A percentile compares a stretch with the other conserved stretches of the same genome.
phyloP scores from a whole-genome alignment of 768 basidiomycete species.

The Tulasnella sp. region DNA sequence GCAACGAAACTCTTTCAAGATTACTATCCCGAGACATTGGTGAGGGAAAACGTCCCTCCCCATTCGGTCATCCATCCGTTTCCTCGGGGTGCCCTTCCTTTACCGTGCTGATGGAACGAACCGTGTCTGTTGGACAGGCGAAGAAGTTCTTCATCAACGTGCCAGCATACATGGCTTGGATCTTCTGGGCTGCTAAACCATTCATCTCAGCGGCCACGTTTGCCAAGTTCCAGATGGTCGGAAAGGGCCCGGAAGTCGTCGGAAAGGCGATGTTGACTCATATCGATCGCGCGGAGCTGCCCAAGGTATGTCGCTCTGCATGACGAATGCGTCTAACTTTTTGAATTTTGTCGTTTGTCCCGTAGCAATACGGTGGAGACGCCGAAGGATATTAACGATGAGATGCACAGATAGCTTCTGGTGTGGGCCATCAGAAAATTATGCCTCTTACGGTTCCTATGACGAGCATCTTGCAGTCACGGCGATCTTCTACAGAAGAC shows the following conservation, averaged over 20 bases:
- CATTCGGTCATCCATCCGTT: too few species aligned
- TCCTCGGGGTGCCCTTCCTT: conserved; percentile 20
- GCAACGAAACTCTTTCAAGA: conserved; percentile 63
- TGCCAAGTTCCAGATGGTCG: conserved; percentile 72
- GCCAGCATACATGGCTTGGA: conserved; percentile 63
- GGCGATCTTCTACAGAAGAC: too few species aligned
- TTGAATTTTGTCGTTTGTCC: too few species aligned
- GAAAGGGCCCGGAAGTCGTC: conserved; percentile 48
- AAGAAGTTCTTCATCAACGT: conserved; percentile 78
- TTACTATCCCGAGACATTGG: conserved; percentile 46
- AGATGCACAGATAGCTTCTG: too few species aligned
- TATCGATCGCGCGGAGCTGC: conserved; percentile 49
- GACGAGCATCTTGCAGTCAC: too few species aligned
- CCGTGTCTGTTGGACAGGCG: conserved; percentile 36
- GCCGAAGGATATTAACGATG: conserved; percentile 40
- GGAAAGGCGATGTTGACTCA: conserved; percentile 47
- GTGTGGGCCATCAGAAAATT: too few species aligned
- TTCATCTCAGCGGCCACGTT: conserved; percentile 61
- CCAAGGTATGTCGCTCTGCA: too few species aligned
- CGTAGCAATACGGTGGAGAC: conserved; percentile 54
- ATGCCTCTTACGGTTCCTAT: too few species aligned
- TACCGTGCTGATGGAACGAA: background rate
- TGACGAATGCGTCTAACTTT: too few species aligned
- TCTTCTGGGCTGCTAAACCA: conserved; percentile 76
- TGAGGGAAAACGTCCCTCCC: too few species aligned